Conservation (phyloP, 2,329 filamentous ascomycete genomes). For the Teratosphaeria destructans region DNA sequence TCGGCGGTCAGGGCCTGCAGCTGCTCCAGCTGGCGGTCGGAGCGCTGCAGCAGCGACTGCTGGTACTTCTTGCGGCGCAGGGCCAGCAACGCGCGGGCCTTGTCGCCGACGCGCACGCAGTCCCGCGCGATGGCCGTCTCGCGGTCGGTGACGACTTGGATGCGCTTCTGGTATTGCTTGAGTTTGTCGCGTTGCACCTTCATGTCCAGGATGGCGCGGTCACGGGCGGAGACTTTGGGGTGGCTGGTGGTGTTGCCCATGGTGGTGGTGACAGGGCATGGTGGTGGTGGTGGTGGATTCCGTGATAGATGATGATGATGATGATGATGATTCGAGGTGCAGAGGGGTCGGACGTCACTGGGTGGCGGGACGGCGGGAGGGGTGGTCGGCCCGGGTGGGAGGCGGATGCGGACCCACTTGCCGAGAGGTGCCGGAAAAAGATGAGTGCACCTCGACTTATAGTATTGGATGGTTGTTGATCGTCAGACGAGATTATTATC, state of each 20-base stretch:
- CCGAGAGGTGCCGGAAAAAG: neutral
- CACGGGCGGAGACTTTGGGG: constrained; percentile 64
- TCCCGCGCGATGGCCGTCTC: constrained; percentile 79
- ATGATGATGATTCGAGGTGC: neutral
- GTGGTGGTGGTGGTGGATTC: neutral
- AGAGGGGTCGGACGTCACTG: neutral
- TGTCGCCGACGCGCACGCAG: constrained; percentile 72
- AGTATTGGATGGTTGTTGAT: neutral
- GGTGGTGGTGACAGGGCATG: constrained; percentile 20
- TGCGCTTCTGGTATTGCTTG: constrained; percentile 88
- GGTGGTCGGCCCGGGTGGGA: neutral
- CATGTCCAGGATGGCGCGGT: constrained; percentile 93
- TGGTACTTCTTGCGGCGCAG: constrained; percentile 95
- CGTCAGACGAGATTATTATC: no score
- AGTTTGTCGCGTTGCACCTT: constrained; percentile 96
- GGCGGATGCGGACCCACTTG: neutral
- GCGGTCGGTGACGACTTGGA: constrained; percentile 72
- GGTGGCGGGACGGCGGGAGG: neutral
- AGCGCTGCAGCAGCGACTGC: constrained; percentile 76
- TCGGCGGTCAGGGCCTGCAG: constrained; percentile 77
- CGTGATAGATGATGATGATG: no score
- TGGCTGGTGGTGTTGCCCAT: constrained; percentile 57
- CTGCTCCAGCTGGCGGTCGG: constrained; percentile 87
- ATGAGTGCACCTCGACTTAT: neutral
- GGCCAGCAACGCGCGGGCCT: constrained; percentile 71